A percentile compares a stretch with the other conserved stretches of the same genome.
Evolutionary conservation across 1,284 basidiomycete species (phyloP).

Genomic region (Puccinia hordei): DNA sequence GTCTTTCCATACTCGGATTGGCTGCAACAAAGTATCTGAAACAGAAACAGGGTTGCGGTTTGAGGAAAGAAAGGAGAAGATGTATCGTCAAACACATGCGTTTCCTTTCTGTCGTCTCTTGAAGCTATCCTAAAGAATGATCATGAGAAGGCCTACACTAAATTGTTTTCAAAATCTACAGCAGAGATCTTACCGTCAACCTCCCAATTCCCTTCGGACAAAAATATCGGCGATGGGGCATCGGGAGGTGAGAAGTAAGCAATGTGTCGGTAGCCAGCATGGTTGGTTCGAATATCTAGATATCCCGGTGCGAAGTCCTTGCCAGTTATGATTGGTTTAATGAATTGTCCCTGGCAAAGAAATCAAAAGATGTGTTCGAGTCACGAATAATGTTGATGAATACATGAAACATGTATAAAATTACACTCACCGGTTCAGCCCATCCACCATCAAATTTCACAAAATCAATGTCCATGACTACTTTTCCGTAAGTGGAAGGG

Average conservation of each 20-base stretch:
- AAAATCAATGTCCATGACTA: conserved; percentile 74
- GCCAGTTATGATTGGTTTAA: conserved; percentile 37
- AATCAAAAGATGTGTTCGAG: background rate
- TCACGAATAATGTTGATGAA: background rate
- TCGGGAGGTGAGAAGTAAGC: conserved; percentile 79
- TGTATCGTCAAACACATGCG: background rate
- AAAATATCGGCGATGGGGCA: conserved; percentile 71
- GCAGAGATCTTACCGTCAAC: conserved; percentile 73
- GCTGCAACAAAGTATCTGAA: conserved; percentile 84
- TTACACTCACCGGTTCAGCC: conserved; percentile 69
- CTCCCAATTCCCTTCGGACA: conserved; percentile 88
- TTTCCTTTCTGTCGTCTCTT: background rate
- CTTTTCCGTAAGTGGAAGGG: conserved; percentile 62
- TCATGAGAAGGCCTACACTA: conserved; percentile 72
- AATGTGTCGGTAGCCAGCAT: conserved; percentile 81
- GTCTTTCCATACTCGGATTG: conserved; percentile 77
- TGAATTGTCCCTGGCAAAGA: conserved; percentile 46
- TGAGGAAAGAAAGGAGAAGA: background rate
- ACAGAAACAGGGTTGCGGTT: background rate
- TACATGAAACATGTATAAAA: background rate
- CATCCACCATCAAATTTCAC: conserved; percentile 82
- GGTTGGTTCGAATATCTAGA: conserved; percentile 78
- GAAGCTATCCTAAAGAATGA: background rate
- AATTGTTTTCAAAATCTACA: conserved; percentile 69
- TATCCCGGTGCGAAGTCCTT: conserved; percentile 65